Evolutionary conservation across 371 early-diverging fungal species (phyloP).

Genomic region (Thermomucor indicae-seudaticae): DNA sequence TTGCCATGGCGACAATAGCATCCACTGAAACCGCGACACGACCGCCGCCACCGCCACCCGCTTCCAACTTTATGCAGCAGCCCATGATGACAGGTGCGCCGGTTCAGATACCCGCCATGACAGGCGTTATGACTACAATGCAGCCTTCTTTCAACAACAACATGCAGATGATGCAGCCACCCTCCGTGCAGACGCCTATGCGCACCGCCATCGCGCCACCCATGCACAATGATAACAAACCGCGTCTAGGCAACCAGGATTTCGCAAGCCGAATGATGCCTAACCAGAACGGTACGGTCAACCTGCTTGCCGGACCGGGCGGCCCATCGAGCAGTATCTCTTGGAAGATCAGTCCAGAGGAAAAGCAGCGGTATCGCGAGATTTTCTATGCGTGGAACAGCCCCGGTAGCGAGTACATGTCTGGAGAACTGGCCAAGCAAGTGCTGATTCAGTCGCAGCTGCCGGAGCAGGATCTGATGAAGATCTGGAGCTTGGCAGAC

Average conservation of each 20-base stretch:
- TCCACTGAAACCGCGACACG: constrained; percentile 27
- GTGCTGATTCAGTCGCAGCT: constrained; percentile 60
- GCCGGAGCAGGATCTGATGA: constrained; percentile 32
- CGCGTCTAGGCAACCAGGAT: constrained; percentile 35
- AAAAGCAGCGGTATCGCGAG: constrained; percentile 75
- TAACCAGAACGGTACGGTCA: constrained; percentile 27
- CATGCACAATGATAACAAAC: constrained; percentile 16
- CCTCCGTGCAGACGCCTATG: constrained; percentile 13
- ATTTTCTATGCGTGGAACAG: constrained; percentile 87
- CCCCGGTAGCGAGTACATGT: constrained; percentile 70
- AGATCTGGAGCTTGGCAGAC: constrained; percentile 50
- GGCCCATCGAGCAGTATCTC: constrained; percentile 21
- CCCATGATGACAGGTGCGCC: constrained; percentile 22
- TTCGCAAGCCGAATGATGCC: constrained; percentile 54
- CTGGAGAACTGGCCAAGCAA: constrained; percentile 78
- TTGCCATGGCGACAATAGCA: constrained; percentile 49
- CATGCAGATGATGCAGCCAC: constrained; percentile 9
- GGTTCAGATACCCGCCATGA: constrained; percentile 8
- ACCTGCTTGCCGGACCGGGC: constrained; percentile 23
- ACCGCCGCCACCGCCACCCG: constrained; percentile 14
- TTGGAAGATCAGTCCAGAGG: constrained; percentile 82
- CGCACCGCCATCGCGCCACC: constrained; percentile 19
- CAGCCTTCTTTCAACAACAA: too few relatives aligned
- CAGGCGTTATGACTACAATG: constrained; percentile 14
- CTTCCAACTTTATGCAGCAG: constrained; percentile 8